Percentiles rank a stretch among this genome's conserved stretches.
These are phyloP conservation scores for Basidioascus undulatus DNA, from an alignment of 768 basidiomycete genomes.

Conservation along the genomic window DNA sequence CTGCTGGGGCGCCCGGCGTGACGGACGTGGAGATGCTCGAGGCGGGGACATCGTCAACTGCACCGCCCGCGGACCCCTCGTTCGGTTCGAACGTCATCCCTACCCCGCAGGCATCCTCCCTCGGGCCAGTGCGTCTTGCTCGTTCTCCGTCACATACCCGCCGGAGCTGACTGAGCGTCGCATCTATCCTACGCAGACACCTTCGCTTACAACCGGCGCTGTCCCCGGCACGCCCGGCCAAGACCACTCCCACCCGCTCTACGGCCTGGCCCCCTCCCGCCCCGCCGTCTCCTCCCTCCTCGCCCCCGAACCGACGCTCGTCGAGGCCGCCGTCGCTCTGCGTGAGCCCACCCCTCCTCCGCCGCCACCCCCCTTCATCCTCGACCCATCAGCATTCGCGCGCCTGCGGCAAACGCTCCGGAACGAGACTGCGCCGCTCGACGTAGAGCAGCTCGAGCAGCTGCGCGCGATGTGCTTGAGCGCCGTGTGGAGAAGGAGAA, in stretches of 20 bases:
- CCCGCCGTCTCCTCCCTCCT: slow-evolving; percentile 3
- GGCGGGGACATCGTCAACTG: slow-evolving; percentile 19
- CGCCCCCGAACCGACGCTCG: not conserved
- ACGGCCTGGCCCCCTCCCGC: not conserved
- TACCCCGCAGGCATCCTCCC: too few species aligned
- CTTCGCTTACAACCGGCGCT: too few species aligned
- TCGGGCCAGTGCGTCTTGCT: too few species aligned
- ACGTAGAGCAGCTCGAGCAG: slow-evolving; percentile 79
- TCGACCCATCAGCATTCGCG: slow-evolving; percentile 29
- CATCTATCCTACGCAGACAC: too few species aligned
- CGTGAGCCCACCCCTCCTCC: slow-evolving; percentile 20
- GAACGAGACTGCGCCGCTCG: slow-evolving; percentile 33
- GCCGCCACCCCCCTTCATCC: slow-evolving; percentile 31
- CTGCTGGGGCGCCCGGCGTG: not conserved
- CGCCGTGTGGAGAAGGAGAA: slow-evolving; percentile 54
- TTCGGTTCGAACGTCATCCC: too few species aligned
- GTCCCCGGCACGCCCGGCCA: too few species aligned
- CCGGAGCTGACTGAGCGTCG: too few species aligned
- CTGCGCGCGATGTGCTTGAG: slow-evolving; percentile 61
- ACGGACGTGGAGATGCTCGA: slow-evolving; percentile 5
- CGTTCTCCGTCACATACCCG: too few species aligned
- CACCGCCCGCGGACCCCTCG: too few species aligned
- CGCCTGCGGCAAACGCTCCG: slow-evolving; percentile 29
- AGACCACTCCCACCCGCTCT: too few species aligned
- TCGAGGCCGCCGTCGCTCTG: not conserved